phyloP scores from a whole-genome alignment of 2,329 filamentous ascomycete species.

The Tolypocladium ovalisporum region DNA sequence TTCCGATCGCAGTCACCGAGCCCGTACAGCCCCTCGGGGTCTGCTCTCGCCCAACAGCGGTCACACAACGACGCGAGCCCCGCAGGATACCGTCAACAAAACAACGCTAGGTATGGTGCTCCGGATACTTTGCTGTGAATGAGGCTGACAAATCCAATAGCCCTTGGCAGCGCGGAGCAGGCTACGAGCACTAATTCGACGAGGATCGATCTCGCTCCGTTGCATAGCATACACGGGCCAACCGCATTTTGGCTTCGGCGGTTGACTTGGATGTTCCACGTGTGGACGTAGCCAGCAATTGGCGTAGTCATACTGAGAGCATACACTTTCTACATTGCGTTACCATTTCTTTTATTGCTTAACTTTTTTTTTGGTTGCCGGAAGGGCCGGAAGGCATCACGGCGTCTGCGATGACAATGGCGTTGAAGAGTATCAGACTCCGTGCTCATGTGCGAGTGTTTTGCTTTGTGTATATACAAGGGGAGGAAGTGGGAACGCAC shows the following conservation, averaged over 20 bases:
- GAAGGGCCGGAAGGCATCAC: slow-evolving; percentile 1
- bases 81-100: slow-evolving; percentile 23
- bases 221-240: background rate
- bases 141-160: slow-evolving; percentile 15
- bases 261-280: background rate
- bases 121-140: background rate
- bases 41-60: slow-evolving; percentile 15
- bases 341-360: background rate
- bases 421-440: background rate
- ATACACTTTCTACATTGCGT: background rate
- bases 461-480: background rate
- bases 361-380: background rate
- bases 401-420: slow-evolving; percentile 2
- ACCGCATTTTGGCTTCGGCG: background rate
- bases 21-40: slow-evolving; percentile 14
- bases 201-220: background rate
- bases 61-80: slow-evolving; percentile 21
- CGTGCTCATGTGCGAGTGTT: slow-evolving; percentile 1
- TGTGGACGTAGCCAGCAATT: background rate
- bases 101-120: slow-evolving; percentile 25
- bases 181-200: slow-evolving; percentile 24
- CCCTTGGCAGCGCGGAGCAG: slow-evolving; percentile 34
- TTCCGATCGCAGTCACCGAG: slow-evolving; percentile 24
- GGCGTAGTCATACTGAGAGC: background rate
- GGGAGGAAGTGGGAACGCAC: background rate